Base-by-base conservation (phyloP, 768 basidiomycete species). In the Russula foetens region DNA sequence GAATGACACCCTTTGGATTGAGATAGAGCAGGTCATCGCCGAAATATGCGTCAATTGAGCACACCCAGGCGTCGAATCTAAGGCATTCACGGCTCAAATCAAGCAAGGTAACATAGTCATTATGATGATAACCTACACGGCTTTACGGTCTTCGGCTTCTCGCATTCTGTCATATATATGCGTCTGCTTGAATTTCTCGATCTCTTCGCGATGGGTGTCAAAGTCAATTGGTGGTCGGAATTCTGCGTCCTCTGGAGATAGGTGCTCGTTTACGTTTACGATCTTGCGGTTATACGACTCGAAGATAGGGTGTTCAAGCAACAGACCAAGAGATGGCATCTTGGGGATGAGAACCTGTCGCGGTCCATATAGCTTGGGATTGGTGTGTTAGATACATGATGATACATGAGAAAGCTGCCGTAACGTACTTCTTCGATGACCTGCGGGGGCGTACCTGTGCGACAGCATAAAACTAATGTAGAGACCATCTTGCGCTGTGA, bases 401-500 rank as follows among this genome's bases (percentile, higher is more conserved):
- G 15, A 14, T 31, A 0, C 14, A 24, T 23, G 43, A 7, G 29
- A n/a, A 56, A n/a, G 21, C 19, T 17, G 47, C 46, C 2, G 39
- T 41, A 46, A 35, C 60, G 44, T 48, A 86, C 90, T 74, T 91
- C 85, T 61, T 85, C 81, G 47, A 98, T 84, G 48, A 98, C 72
- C 4, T 82, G 75, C 15, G 84, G 71, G 0, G 95, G 91, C 0
- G 91, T 88, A 4, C 76, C 76, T 5, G 91, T 90, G 59, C 96
- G 80, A 68, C 83, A 84, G 19, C 84, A 76, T 44, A 98, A 76
- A n/a, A 98, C 84, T 19, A 94, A 78, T 35, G 84, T 81, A 3
- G 87, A 82, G 75, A 98, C 91, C 97, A 99, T 99, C 75, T 99
- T 99, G 61, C 97, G 88, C 96, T 98, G 70, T 6, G 26, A n/a